Conservation (phyloP, 441 rosid genomes). For the Corymbia calophylla region DNA sequence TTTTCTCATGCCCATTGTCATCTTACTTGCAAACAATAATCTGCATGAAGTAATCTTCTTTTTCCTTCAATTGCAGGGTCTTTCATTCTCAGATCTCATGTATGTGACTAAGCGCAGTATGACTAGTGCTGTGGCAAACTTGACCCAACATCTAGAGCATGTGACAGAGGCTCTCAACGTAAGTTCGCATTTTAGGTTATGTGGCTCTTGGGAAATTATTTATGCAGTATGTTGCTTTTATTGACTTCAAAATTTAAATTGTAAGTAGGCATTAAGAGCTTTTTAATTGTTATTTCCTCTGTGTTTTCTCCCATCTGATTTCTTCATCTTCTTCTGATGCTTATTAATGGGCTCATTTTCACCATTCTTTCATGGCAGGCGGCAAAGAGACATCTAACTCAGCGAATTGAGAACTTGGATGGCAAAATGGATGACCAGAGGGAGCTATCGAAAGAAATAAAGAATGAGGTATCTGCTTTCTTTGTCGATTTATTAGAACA, state of each 20-base stretch:
- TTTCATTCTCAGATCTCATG: conserved; percentile 81
- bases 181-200: conserved; percentile 18
- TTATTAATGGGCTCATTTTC: background rate
- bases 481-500: background rate
- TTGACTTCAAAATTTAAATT: background rate
- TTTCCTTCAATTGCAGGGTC: conserved; percentile 37
- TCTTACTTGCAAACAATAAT: background rate
- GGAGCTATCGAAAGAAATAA: conserved; percentile 67
- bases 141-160: conserved; percentile 77
- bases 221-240: background rate
- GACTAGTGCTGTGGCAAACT: conserved; percentile 65
- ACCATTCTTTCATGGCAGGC: conserved; percentile 32
- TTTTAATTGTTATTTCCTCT: background rate
- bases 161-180: conserved; percentile 72
- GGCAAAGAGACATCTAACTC: conserved; percentile 81
- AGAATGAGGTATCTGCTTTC: conserved; percentile 48
- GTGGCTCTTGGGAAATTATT: background rate
- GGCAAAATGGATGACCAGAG: conserved; percentile 82
- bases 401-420: conserved; percentile 66
- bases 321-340: background rate
- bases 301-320: background rate
- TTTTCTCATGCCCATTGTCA: background rate
- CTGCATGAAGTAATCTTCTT: background rate
- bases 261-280: background rate
- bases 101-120: conserved; percentile 81